Base-by-base conservation (phyloP, 208 protist genomes). In the Leishmania guyanensis region DNA sequence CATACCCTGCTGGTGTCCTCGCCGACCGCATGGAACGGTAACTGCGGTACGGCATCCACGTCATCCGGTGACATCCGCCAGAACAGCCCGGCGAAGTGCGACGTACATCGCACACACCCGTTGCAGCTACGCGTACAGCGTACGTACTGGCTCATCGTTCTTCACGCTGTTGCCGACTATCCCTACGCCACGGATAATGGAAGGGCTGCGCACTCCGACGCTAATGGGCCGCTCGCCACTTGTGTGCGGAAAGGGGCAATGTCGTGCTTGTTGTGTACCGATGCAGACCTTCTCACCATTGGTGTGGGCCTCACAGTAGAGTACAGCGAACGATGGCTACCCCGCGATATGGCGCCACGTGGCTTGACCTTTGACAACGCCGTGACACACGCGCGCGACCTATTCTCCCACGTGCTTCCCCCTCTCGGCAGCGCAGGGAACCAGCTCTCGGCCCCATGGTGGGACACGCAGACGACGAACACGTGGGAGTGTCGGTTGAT, bases 401-500 rank as follows among this genome's bases (percentile, higher is more conserved):
- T 82, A 33, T 8, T 85, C 3, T 75, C 77, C 8, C 73, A 33
- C 10, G 71, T 79, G 10, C 9, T 85, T 0, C 76, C 76, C 26
- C 22, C 39, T 1, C 50, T 77, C n/a, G 33, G 29, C 36, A 65
- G 0, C 60, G 17, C 43, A 16, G 46, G 51, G 39, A 51, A 22
- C 22, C 53, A 56, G 51, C n/a, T 48, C 1, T 50, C 72, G 36
- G 69, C 64, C 5, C 62, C 64, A 53, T 85, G 82, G 77, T 86
- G 82, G 82, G 33, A n/a, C n/a, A 62, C 71, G 3, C 36, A 6
- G 5, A 22, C 77, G 8, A 17, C 78, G 36, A 66, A 72, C 26
- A 81, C 80, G 68, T 91, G 88, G 88, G 88, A 91, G 72, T 54
- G 81, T 16, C 83, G 83, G 14, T 36, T 87, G 3, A 39, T 80